These are phyloP conservation scores for Chalciporus chontae DNA, from an alignment of 768 basidiomycete genomes.

Conservation along the genomic window DNA sequence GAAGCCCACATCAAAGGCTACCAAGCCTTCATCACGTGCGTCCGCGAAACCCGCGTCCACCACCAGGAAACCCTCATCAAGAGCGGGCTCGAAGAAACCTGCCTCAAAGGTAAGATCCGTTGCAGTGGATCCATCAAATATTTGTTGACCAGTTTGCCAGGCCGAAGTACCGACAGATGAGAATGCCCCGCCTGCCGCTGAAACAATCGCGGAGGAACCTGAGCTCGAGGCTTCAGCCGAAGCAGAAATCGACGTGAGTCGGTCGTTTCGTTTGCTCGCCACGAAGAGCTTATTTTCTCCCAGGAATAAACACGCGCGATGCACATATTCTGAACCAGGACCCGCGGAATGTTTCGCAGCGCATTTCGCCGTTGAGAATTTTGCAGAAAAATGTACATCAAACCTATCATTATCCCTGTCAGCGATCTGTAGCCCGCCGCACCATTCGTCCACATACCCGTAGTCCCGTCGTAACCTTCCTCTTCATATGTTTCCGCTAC, in stretches of 20 bases:
- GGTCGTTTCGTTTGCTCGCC: background rate
- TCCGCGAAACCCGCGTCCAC: conserved; percentile 44
- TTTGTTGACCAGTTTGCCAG: conserved; percentile 14
- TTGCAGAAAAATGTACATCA: conserved; percentile 33
- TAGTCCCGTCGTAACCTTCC: conserved; percentile 4
- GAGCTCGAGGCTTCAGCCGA: conserved; percentile 43
- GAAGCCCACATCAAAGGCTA: conserved; percentile 42
- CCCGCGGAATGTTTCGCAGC: conserved; percentile 10
- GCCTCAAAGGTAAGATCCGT: conserved; percentile 48
- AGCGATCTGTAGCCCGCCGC: conserved; percentile 23
- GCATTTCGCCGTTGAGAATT: conserved; percentile 15
- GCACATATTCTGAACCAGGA: conserved; percentile 12
- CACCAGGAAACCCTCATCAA: conserved; percentile 51
- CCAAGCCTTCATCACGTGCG: conserved; percentile 38
- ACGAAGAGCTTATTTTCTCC: background rate
- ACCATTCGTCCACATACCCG: conserved; percentile 15
- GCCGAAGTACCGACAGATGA: conserved; percentile 35
- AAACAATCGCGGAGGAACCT: conserved; percentile 55
- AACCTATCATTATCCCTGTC: conserved; percentile 33
- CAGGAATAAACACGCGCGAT: conserved; percentile 21
- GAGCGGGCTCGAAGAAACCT: conserved; percentile 61
- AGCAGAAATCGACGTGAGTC: conserved; percentile 30
- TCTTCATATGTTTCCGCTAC: conserved; percentile 12
- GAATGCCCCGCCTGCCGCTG: conserved; percentile 36
- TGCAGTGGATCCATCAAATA: background rate